These are phyloP conservation scores for Salvia miltiorrhiza DNA, from an alignment of 257 asterid genomes.

Conservation along the genomic window DNA sequence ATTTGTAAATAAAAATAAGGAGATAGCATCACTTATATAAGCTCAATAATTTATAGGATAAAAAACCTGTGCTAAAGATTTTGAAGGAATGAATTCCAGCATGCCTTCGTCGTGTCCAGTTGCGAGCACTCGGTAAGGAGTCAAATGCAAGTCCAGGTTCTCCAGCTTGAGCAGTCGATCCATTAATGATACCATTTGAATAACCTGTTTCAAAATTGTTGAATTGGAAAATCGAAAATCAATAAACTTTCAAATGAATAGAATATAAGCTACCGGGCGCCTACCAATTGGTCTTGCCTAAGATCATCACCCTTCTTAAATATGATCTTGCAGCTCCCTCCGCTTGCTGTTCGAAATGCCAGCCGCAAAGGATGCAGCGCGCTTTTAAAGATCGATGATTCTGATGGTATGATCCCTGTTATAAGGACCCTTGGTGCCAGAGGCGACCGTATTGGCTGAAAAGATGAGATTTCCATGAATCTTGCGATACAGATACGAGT, in stretches of 20 bases:
- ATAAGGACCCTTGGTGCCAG: slow-evolving; percentile 81
- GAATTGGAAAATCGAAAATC: slow-evolving; percentile 8
- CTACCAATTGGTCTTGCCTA: slow-evolving; percentile 98
- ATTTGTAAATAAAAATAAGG: no score
- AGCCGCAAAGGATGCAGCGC: slow-evolving; percentile 80
- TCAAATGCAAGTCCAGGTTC: slow-evolving; percentile 91
- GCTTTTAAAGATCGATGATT: slow-evolving; percentile 93
- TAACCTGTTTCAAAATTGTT: slow-evolving; percentile 51
- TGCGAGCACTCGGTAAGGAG: slow-evolving; percentile 95
- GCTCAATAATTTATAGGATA: background rate
- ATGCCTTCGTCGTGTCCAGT: slow-evolving; percentile 99
- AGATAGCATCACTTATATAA: background rate
- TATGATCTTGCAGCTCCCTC: slow-evolving; percentile 88
- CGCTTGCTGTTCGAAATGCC: slow-evolving; percentile 85
- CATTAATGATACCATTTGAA: slow-evolving; percentile 96
- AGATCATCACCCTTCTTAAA: slow-evolving; percentile 98
- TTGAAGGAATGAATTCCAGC: slow-evolving; percentile 96
- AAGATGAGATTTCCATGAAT: slow-evolving; percentile 13
- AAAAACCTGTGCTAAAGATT: slow-evolving; percentile 90
- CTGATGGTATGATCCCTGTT: slow-evolving; percentile 93
- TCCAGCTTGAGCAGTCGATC: slow-evolving; percentile 96
- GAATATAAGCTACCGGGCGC: slow-evolving; percentile 11
- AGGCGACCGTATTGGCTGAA: slow-evolving; percentile 97
- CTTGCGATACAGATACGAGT: background rate
- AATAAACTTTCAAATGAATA: background rate